phyloP scores from a whole-genome alignment of 331 rosid species.

The Acacia pycnantha region DNA sequence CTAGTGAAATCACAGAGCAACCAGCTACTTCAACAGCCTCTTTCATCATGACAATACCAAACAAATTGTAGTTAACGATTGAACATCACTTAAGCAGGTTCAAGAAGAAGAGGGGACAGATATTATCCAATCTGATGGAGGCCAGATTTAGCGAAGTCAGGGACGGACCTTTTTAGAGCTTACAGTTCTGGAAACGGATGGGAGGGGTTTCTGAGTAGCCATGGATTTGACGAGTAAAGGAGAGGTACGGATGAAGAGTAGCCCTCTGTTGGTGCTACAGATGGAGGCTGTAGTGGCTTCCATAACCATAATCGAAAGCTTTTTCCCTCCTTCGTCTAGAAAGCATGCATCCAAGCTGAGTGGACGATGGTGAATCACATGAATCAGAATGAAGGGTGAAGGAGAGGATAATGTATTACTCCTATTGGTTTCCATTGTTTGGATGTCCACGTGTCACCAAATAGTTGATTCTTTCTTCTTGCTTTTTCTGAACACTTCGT shows the following conservation, averaged over 20 bases:
- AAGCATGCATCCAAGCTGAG: background rate
- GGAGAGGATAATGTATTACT: background rate
- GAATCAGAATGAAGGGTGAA: background rate
- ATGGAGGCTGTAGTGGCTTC: slow-evolving; percentile 31
- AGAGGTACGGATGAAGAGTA: slow-evolving; percentile 22
- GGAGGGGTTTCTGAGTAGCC: slow-evolving; percentile 52
- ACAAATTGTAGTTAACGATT: background rate
- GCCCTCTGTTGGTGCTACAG: slow-evolving; percentile 33
- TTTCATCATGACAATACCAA: background rate
- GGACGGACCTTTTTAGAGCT: slow-evolving; percentile 52
- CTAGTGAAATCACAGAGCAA: background rate
- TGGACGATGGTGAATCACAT: background rate
- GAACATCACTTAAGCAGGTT: background rate
- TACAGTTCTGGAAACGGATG: slow-evolving; percentile 41
- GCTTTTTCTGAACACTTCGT: background rate
- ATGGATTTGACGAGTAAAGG: slow-evolving; percentile 42
- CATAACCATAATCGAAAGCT: slow-evolving; percentile 45
- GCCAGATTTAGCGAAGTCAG: background rate
- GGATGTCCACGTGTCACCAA: slow-evolving; percentile 28
- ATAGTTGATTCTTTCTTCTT: background rate
- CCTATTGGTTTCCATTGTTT: background rate
- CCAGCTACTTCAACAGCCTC: background rate
- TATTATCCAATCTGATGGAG: background rate
- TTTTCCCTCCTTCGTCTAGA: background rate
- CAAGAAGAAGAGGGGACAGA: background rate